Evolutionary conservation across 2,329 filamentous ascomycete species (phyloP).

Genomic region (Celoporthe dispersa): DNA sequence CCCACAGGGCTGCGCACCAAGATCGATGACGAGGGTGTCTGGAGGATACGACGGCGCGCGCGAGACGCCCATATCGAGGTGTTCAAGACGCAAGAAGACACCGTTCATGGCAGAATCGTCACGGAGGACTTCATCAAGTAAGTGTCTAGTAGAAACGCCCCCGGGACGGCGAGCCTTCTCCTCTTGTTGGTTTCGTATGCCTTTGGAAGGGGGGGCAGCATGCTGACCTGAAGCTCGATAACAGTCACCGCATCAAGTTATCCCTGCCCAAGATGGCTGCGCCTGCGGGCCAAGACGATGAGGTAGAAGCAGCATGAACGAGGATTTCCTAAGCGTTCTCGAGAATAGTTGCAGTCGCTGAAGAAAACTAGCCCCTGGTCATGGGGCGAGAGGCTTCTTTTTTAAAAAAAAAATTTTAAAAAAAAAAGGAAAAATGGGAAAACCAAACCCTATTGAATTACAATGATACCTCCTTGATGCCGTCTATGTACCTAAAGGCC

Average conservation of each 20-base stretch:
- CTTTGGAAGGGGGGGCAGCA: background rate
- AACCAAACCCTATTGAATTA: conserved; percentile 9
- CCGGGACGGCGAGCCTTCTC: background rate
- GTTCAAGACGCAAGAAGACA: conserved; percentile 68
- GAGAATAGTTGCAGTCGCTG: background rate
- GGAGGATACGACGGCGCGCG: conserved; percentile 73
- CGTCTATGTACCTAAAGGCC: conserved; percentile 21
- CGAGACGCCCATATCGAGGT: conserved; percentile 72
- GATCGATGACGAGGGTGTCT: conserved; percentile 75
- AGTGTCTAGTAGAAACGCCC: background rate
- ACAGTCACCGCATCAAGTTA: conserved; percentile 65
- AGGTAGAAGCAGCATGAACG: background rate
- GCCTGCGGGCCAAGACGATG: background rate
- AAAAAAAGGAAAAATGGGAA: too few species aligned
- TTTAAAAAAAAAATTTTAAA: too few species aligned
- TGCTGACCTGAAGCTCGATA: background rate
- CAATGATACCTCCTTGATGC: conserved; percentile 10
- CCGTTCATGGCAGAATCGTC: conserved; percentile 76
- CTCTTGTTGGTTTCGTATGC: background rate
- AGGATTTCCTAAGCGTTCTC: background rate
- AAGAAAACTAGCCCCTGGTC: background rate
- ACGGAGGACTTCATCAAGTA: conserved; percentile 73
- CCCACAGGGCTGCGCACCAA: conserved; percentile 63
- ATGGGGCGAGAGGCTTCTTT: background rate
- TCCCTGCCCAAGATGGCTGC: conserved; percentile 36